A percentile compares a stretch with the other conserved stretches of the same genome.
Evolutionary conservation across 805 yeast species (phyloP).

Genomic region (Candida suzukii): DNA sequence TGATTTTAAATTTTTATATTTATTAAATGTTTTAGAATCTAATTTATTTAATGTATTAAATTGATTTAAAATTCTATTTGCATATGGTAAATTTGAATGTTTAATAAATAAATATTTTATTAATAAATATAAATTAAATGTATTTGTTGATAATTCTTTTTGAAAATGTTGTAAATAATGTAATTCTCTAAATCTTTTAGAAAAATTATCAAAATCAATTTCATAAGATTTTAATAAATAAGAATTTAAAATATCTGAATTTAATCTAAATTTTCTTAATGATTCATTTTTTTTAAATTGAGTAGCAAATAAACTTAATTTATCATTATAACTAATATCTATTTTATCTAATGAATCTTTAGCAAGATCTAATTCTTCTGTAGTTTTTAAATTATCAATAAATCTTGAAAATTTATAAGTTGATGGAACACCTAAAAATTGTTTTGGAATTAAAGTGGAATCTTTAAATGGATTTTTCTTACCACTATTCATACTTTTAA

Average conservation of each 20-base stretch:
- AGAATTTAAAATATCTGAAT: neutral
- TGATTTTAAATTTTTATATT: no score
- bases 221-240: neutral
- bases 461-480: constrained; percentile 17
- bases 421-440: constrained; percentile 20
- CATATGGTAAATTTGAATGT: neutral
- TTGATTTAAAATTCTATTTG: no score
- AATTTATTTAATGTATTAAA: no score
- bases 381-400: constrained; percentile 14
- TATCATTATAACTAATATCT: neutral
- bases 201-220: neutral
- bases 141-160: neutral
- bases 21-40: no score
- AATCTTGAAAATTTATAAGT: constrained; percentile 15
- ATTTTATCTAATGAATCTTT: constrained; percentile 9
- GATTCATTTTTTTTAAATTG: neutral
- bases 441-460: constrained; percentile 17
- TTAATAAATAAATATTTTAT: neutral
- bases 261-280: neutral
- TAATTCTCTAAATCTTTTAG: neutral
- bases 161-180: neutral
- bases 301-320: neutral
- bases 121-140: neutral
- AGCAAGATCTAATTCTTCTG: constrained; percentile 17
- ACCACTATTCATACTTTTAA: neutral